These are phyloP conservation scores for Paramecium bursaria DNA, from an alignment of 73 alveolate genomes.

Conservation along the genomic window DNA sequence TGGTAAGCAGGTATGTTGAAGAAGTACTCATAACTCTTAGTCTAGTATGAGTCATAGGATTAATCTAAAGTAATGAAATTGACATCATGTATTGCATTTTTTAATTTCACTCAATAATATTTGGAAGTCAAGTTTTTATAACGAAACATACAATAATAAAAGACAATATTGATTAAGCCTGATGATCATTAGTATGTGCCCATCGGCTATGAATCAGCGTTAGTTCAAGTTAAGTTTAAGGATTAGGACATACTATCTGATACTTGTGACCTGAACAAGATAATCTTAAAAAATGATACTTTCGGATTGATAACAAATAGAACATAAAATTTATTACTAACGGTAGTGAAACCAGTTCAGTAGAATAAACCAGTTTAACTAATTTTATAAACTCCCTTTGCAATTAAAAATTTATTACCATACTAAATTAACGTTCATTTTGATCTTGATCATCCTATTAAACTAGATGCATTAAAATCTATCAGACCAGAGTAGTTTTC, in stretches of 20 bases:
- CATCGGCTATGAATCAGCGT: conserved; percentile 21
- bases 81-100: conserved; percentile 3
- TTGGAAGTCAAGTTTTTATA: neutral
- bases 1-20: conserved; percentile 22
- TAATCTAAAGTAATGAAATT: neutral
- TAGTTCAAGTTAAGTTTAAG: neutral
- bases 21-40: neutral
- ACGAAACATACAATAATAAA: neutral
- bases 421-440: conserved; percentile 16
- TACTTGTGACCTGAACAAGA: neutral
- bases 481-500: neutral
- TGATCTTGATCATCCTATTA: neutral
- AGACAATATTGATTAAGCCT: neutral
- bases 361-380: neutral
- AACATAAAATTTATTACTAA: neutral
- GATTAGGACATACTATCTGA: neutral
- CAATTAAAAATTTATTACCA: neutral
- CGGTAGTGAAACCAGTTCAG: neutral
- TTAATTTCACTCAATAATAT: neutral
- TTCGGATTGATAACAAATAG: neutral
- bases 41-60: neutral
- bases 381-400: conserved; percentile 22
- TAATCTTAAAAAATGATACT: neutral
- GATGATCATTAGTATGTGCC: conserved; percentile 7
- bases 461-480: neutral